These are phyloP conservation scores for Lolium multiflorum DNA, from an alignment of 176 grass and related monocot genomes.

Conservation along the genomic window DNA sequence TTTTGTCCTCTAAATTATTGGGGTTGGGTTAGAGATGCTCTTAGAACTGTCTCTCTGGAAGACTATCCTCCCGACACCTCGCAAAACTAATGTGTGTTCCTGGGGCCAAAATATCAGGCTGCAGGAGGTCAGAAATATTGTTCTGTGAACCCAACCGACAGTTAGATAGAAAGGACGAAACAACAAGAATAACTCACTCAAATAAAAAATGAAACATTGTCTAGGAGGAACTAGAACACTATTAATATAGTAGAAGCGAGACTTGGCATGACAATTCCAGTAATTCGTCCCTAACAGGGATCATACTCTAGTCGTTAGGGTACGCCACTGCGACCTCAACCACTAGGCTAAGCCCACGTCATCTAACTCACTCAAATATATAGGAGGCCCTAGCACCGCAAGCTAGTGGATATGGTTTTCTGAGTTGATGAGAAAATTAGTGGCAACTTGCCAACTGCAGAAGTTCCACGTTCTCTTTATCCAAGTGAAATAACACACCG, in stretches of 20 bases:
- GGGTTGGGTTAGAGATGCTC: too few species aligned
- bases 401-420: constrained; percentile 43
- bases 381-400: background rate
- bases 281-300: too few species aligned
- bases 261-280: too few species aligned
- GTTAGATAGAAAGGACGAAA: constrained; percentile 17
- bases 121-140: background rate
- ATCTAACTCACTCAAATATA: background rate
- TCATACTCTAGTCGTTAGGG: too few species aligned
- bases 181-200: background rate
- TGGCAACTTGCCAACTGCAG: constrained; percentile 46
- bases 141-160: constrained; percentile 11
- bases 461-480: constrained; percentile 51
- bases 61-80: constrained; percentile 35
- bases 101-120: constrained; percentile 2
- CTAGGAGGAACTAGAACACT: too few species aligned
- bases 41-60: background rate
- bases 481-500: constrained; percentile 20
- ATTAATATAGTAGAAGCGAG: too few species aligned
- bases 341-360: too few species aligned
- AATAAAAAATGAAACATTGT: too few species aligned
- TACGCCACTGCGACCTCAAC: too few species aligned
- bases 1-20: too few species aligned
- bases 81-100: constrained; percentile 8
- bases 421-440: constrained; percentile 36